Evolutionary conservation across 352 stramenopile genomes (phyloP), one percentile per base, ranked within the genome.

Genomic region (Globisporangium solare): DNA sequence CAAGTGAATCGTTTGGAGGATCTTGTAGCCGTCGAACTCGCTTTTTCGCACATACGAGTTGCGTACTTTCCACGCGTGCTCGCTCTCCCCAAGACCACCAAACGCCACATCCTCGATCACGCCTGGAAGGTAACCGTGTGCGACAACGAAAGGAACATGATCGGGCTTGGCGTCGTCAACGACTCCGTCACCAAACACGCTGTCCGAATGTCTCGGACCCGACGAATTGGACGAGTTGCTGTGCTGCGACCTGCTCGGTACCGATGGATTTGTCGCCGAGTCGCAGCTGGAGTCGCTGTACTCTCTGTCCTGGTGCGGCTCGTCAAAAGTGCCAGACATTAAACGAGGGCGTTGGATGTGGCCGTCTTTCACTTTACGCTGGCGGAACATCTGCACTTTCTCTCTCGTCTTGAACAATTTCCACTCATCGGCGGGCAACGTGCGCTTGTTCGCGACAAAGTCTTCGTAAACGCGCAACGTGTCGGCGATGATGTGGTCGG

Each of bases 341-440:
- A 82, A 58, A 6, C 67, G 64, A 13, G 73, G 73, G 41, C 73
- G 67, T 66, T 71, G 71, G 18, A 60, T 57, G 17, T 14, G 49
- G 32, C 42, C 46, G 6, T 49, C 53, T 12, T 62, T 69, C n/a
- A 64, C 22, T 18, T 70, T 63, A 50, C 78, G 70, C 40, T 77
- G 74, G 39, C 74, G 67, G 51, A 80, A 88, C 20, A 86, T 61
- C 46, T 79, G 65, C 24, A 88, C 53, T 50, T 81, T 64, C 49
- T 88, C 75, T 42, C 73, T 75, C 6, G 67, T 65, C 54, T 76
- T 78, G 35, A 81, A 51, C 48, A 78, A 70, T 58, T 84, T 84
- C 78, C 78, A 88, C 54, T 74, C 62, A 13, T 74, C 48, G 6
- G 43, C 39, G 2, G 68, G 51, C n/a, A 86, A 50, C n/a, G 60